Percentiles rank a stretch among this genome's conserved stretches.
Conservation (phyloP, 305 asterid species). For the Plantago coronopus region DNA sequence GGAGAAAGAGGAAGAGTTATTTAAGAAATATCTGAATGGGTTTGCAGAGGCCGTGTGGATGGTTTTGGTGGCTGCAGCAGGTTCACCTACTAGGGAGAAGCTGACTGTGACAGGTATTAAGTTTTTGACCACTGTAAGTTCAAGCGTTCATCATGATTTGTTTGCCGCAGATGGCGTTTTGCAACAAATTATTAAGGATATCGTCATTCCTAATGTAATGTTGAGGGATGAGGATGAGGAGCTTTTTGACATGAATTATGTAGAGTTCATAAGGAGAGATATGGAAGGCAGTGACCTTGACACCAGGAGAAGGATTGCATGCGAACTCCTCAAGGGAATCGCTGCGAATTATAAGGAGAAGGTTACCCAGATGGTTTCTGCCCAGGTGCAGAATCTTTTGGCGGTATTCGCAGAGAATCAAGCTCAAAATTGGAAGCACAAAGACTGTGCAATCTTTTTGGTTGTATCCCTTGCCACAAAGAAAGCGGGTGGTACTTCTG, state of each 20-base stretch:
- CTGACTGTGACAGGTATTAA: slow-evolving; percentile 83
- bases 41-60: slow-evolving; percentile 92
- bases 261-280: slow-evolving; percentile 92
- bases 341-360: slow-evolving; percentile 67
- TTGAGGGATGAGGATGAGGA: slow-evolving; percentile 94
- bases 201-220: slow-evolving; percentile 96
- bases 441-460: slow-evolving; percentile 89
- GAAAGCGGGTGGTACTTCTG: slow-evolving; percentile 69
- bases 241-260: slow-evolving; percentile 82
- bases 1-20: slow-evolving; percentile 82
- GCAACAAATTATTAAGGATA: slow-evolving; percentile 75
- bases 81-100: slow-evolving; percentile 61
- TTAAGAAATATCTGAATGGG: slow-evolving; percentile 59
- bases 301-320: slow-evolving; percentile 94
- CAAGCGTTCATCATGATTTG: slow-evolving; percentile 70
- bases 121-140: slow-evolving; percentile 79
- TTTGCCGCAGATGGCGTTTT: slow-evolving; percentile 70
- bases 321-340: slow-evolving; percentile 96
- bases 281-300: slow-evolving; percentile 98
- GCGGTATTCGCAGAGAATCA: slow-evolving; percentile 67
- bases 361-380: slow-evolving; percentile 67
- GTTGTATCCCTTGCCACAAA: slow-evolving; percentile 88
- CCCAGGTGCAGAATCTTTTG: slow-evolving; percentile 66
- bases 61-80: slow-evolving; percentile 67
- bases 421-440: slow-evolving; percentile 79